These are phyloP conservation scores for Fonsecaea multimorphosa DNA, from an alignment of 2,329 filamentous ascomycete species.

Conservation along the genomic window DNA sequence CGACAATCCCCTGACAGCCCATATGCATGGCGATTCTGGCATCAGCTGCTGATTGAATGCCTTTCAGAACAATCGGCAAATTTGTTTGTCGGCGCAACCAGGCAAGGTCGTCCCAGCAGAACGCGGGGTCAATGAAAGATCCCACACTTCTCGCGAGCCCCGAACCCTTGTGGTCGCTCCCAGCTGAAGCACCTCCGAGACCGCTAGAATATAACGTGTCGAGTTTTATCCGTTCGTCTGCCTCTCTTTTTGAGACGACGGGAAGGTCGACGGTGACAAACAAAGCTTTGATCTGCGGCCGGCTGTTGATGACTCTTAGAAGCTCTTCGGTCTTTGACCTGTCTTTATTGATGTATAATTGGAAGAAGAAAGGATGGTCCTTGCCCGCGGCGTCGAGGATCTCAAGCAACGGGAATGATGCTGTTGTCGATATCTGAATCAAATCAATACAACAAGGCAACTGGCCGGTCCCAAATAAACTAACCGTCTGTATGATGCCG, in stretches of 20 bases:
- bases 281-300: slow-evolving; percentile 50
- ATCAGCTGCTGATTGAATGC: slow-evolving; percentile 63
- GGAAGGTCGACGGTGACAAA: slow-evolving; percentile 63
- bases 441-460: background rate
- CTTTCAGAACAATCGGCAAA: slow-evolving; percentile 63
- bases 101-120: slow-evolving; percentile 60
- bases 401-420: slow-evolving; percentile 63
- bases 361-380: slow-evolving; percentile 50
- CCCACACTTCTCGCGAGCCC: slow-evolving; percentile 50
- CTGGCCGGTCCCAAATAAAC: slow-evolving; percentile 49
- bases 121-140: slow-evolving; percentile 58
- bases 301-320: slow-evolving; percentile 58
- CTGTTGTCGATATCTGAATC: slow-evolving; percentile 54
- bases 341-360: slow-evolving; percentile 67
- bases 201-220: slow-evolving; percentile 26
- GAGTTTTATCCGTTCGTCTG: slow-evolving; percentile 60
- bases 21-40: slow-evolving; percentile 58
- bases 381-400: slow-evolving; percentile 50
- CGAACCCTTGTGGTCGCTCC: slow-evolving; percentile 60
- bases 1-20: slow-evolving; percentile 61
- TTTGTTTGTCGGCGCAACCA: slow-evolving; percentile 59
- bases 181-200: slow-evolving; percentile 26
- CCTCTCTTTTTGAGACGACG: slow-evolving; percentile 61
- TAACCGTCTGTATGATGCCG: slow-evolving; percentile 51
- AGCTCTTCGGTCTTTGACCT: slow-evolving; percentile 59